Percentiles rank a stretch among this genome's conserved stretches.
These are phyloP conservation scores for Colletotrichum chlorophyti DNA, from an alignment of 2,329 filamentous ascomycete species.

Conservation along the genomic window DNA sequence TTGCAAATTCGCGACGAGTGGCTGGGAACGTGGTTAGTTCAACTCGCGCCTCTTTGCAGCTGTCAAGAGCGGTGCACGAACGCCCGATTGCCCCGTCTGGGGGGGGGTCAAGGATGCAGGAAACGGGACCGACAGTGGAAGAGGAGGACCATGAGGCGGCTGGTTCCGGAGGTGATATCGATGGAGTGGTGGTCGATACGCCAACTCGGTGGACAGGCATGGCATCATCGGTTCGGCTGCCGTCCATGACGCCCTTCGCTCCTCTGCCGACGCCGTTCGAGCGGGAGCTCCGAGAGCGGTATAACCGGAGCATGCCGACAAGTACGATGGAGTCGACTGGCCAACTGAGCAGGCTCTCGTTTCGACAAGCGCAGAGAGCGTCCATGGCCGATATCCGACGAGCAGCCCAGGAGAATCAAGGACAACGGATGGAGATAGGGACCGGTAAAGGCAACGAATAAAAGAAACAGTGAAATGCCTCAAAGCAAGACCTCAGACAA, in stretches of 20 bases:
- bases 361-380: conserved; percentile 12
- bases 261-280: conserved; percentile 52
- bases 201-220: conserved; percentile 55
- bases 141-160: conserved; percentile 25
- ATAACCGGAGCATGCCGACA: conserved; percentile 14
- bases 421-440: background rate
- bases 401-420: background rate
- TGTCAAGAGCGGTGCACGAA: conserved; percentile 16
- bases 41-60: conserved; percentile 7
- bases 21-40: background rate
- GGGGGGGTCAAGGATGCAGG: conserved; percentile 3
- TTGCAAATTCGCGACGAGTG: conserved; percentile 7
- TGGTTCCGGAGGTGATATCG: conserved; percentile 5
- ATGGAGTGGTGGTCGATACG: conserved; percentile 40
- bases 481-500: background rate
- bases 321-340: background rate
- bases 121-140: conserved; percentile 3
- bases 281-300: conserved; percentile 37
- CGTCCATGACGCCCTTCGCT: conserved; percentile 50
- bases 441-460: background rate
- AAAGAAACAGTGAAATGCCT: background rate
- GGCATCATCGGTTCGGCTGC: conserved; percentile 44
- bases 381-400: conserved; percentile 7
- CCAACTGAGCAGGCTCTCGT: conserved; percentile 18
- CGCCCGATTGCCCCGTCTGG: conserved; percentile 4